phyloP scores from a whole-genome alignment of 2,329 filamentous ascomycete genomes.

The Scedosporium boydii region DNA sequence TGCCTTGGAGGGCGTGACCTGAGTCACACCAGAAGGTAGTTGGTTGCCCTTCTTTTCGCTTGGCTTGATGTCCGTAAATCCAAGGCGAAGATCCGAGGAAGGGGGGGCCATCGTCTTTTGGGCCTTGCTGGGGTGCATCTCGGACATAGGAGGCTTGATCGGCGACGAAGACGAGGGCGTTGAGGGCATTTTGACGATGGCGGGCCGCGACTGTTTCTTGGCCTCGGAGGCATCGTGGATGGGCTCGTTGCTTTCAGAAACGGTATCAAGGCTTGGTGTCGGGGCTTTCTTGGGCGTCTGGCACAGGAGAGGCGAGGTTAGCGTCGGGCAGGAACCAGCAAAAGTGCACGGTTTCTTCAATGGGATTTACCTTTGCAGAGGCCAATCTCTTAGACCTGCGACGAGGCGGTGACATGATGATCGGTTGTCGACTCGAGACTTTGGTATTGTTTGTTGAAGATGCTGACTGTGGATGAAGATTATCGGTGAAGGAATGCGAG shows the following conservation, averaged over 20 bases:
- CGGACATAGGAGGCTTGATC: constrained; percentile 61
- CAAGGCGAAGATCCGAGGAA: constrained; percentile 72
- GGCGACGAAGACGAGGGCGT: constrained; percentile 58
- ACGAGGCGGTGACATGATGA: constrained; percentile 29
- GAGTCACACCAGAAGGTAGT: constrained; percentile 23
- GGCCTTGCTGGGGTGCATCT: constrained; percentile 86
- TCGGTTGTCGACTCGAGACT: constrained; percentile 5
- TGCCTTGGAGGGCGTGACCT: constrained; percentile 56
- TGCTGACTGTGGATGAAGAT: background rate
- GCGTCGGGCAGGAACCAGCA: background rate
- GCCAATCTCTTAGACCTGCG: constrained; percentile 34
- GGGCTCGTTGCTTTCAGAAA: constrained; percentile 33
- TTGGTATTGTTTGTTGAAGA: background rate
- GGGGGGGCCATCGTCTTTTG: constrained; percentile 67
- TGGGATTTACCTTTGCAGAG: background rate
- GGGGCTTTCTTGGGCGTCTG: constrained; percentile 2
- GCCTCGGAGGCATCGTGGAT: constrained; percentile 24
- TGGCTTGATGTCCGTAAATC: constrained; percentile 61
- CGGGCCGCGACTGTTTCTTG: constrained; percentile 18
- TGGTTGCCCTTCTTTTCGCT: constrained; percentile 34
- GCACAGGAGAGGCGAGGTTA: background rate
- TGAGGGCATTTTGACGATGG: constrained; percentile 18
- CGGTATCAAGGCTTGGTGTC: constrained; percentile 25
- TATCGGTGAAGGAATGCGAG: background rate
- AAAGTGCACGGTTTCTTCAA: background rate